Conservation (phyloP, 2,329 filamentous ascomycete species). For the Fusarium sp. region DNA sequence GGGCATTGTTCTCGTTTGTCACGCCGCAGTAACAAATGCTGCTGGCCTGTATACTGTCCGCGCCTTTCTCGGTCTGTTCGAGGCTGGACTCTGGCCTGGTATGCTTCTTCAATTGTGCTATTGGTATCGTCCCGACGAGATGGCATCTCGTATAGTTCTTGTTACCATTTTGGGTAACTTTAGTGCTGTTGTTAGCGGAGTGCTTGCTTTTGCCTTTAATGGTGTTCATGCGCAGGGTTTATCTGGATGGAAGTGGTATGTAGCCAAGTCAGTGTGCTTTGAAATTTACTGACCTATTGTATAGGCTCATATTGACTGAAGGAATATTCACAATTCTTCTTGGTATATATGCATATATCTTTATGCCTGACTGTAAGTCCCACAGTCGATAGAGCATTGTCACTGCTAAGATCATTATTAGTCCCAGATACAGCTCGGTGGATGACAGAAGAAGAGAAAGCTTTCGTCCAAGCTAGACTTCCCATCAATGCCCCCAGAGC, state of each 20-base stretch:
- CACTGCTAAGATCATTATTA: not conserved
- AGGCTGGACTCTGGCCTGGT: not conserved
- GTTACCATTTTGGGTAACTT: not conserved
- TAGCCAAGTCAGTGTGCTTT: too few species aligned
- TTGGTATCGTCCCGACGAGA: not conserved
- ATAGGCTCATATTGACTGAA: not conserved
- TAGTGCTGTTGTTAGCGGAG: not conserved
- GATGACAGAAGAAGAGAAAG: not conserved
- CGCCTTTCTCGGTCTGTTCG: not conserved
- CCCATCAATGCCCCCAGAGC: not conserved
- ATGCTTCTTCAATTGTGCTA: not conserved
- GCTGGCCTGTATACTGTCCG: not conserved
- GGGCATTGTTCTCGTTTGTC: accelerated
- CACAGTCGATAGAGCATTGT: too few species aligned
- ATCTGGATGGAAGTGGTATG: not conserved
- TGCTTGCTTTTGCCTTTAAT: not conserved
- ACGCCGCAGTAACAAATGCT: not conserved
- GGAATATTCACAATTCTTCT: not conserved
- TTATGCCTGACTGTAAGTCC: not conserved
- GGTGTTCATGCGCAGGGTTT: not conserved
- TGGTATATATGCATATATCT: accelerated
- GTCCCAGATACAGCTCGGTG: not conserved
- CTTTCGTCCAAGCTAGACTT: not conserved
- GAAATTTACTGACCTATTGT: not conserved
- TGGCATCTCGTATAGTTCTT: not conserved